These are phyloP conservation scores for Termitomyces sp. DNA, from an alignment of 768 basidiomycete species.

Conservation along the genomic window DNA sequence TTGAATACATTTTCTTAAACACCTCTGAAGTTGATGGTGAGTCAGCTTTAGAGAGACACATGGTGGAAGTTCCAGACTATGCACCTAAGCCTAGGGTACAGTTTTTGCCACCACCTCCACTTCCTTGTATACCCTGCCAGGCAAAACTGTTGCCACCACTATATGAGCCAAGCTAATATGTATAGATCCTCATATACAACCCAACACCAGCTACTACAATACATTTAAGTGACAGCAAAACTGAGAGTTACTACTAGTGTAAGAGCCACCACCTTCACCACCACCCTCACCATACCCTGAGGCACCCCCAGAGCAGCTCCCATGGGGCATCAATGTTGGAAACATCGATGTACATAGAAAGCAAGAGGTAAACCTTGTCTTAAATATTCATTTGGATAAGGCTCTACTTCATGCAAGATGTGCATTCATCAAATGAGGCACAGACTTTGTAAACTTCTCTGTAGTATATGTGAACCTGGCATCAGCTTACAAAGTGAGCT, in stretches of 20 bases:
- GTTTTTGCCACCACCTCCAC: too few species aligned
- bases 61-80: too few species aligned
- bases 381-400: too few species aligned
- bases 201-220: neutral
- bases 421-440: neutral
- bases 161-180: too few species aligned
- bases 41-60: too few species aligned
- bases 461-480: neutral
- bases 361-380: too few species aligned
- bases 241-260: neutral
- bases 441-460: neutral
- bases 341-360: too few species aligned
- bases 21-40: too few species aligned
- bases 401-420: too few species aligned
- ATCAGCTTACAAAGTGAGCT: neutral
- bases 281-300: neutral
- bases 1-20: too few species aligned
- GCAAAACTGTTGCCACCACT: neutral
- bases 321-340: neutral
- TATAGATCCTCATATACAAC: too few species aligned
- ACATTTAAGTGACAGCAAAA: neutral
- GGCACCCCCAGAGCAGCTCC: neutral
- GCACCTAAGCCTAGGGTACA: too few species aligned
- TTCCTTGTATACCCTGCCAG: neutral
- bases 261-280: neutral